Conservation (phyloP, 2,329 filamentous ascomycete genomes). For the Mollisiaceae sp. region DNA sequence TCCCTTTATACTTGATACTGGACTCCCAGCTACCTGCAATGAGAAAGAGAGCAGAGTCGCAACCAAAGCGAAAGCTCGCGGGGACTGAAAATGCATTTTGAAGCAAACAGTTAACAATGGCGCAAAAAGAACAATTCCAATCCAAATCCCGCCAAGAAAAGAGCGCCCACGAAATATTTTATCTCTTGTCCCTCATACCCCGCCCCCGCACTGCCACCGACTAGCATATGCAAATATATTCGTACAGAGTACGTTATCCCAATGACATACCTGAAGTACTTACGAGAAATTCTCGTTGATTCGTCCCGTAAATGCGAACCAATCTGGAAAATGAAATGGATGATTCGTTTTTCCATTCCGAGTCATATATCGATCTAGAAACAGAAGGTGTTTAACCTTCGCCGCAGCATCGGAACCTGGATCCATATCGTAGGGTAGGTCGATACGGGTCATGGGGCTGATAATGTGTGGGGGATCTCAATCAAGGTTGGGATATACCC, state of each 20-base stretch:
- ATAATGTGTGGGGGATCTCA: background rate
- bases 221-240: too few species aligned
- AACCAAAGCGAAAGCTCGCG: background rate
- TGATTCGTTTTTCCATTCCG: background rate
- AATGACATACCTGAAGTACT: too few species aligned
- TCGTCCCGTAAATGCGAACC: too few species aligned
- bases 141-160: background rate
- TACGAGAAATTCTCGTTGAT: too few species aligned
- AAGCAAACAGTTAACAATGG: background rate
- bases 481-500: background rate
- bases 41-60: background rate
- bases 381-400: background rate
- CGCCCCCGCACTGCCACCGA: too few species aligned
- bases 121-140: background rate
- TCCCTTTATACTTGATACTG: background rate
- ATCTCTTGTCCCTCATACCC: background rate
- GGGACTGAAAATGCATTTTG: background rate
- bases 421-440: background rate
- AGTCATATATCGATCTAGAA: background rate
- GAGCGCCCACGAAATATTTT: background rate
- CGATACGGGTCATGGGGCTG: background rate
- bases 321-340: background rate
- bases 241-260: too few species aligned
- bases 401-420: background rate
- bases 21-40: background rate